Evolutionary conservation across 768 basidiomycete species (phyloP), one percentile per base, ranked within the genome.

Genomic region (Krasilnikovozyma curviuscula): DNA sequence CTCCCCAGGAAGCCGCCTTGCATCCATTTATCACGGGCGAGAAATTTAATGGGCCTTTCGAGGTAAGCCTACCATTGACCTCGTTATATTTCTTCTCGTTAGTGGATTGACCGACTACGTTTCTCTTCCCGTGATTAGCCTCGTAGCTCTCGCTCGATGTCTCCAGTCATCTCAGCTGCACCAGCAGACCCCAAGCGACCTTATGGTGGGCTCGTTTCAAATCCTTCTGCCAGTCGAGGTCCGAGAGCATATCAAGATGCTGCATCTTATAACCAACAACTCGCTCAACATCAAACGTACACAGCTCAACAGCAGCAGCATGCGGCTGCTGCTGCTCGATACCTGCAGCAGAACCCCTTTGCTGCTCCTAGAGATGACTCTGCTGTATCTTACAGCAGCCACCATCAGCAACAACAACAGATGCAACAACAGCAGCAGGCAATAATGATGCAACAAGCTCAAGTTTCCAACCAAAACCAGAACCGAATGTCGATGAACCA

Each of bases 1-100:
- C 89, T 10, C 91, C 93, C 23, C 86, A 93, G 60, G 89, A 98
- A 65, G 93, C 93, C 32, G 73, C 81, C 42, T 68, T 82, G 59
- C 93, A 98, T 64, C 93, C 93, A 2, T 98, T 97, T 67, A 93
- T 98, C 57, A 93, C 88, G 5, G 91, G 91, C 44, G 93, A 97
- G 66, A 89, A 88, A 61, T 93, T 80, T 61, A 78, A 76, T 16
- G 65, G 62, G 1, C 64, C 57, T 12, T 66, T 59, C 56, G 56
- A 61, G 46, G 64, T 65, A 40, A 48, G 63, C 56, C 8, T 29
- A 24, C n/a, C 18, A 5, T 10, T 32, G 30, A 24, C 46, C n/a
- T 12, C 12, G 34, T 23, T 31, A 16, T 24, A 6, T 21, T 24
- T 28, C 19, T 14, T 8, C 35, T 47, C 25, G 3, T 29, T 48